phyloP scores from a whole-genome alignment of 164 flowering plant genomes.

The Liquidambar formosana region DNA sequence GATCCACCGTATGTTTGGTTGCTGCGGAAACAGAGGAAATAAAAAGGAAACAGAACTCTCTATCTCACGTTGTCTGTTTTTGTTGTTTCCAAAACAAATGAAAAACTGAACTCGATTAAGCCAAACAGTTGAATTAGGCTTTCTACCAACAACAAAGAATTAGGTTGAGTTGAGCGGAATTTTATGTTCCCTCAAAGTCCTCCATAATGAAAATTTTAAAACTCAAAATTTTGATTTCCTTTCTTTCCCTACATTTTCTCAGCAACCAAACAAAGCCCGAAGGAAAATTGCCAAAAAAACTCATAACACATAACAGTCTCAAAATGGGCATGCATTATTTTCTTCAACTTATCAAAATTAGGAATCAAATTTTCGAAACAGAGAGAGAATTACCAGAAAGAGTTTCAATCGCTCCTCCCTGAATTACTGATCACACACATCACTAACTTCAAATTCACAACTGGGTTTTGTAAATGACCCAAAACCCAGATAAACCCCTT shows the following conservation, averaged over 20 bases:
- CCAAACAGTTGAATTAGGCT: background rate
- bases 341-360: background rate
- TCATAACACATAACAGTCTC: background rate
- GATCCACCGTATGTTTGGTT: too few species aligned
- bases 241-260: too few species aligned
- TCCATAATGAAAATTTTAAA: too few species aligned
- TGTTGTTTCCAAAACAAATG: background rate
- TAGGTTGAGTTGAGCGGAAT: background rate
- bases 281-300: background rate
- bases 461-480: constrained; percentile 31
- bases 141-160: too few species aligned
- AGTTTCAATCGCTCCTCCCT: constrained; percentile 1
- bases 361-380: background rate
- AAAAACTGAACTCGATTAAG: background rate
- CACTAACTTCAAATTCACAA: constrained; percentile 21
- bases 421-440: background rate
- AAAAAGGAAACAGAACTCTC: too few species aligned
- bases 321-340: constrained; percentile 3
- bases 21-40: too few species aligned
- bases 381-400: constrained; percentile 18
- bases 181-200: too few species aligned
- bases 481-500: constrained; percentile 28
- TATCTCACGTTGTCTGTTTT: background rate
- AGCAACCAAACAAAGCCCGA: too few species aligned
- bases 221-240: too few species aligned